Evolutionary conservation across 129 eudicot genomes (phyloP), one percentile per base, ranked within the genome.

Genomic region (Centaurea solstitialis): DNA sequence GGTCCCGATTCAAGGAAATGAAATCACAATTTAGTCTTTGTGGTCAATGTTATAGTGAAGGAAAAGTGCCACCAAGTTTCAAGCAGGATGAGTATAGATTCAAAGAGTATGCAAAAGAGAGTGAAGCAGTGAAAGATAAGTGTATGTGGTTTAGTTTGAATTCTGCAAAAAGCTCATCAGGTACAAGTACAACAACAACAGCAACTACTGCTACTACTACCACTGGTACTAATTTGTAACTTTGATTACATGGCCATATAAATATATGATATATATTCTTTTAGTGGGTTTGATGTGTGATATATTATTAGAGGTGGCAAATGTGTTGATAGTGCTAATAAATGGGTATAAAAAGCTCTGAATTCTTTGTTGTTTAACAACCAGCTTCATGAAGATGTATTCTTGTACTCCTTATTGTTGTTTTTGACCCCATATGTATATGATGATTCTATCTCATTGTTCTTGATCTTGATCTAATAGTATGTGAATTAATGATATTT

Each of bases 101-200:
- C 66, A 95, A 93, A 70, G 98, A 95, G 76, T 95, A 95, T 64
- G 85, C 86, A 10, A 89, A 83, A 61, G 97, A 93, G 77, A 82
- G 93, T 5, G 98, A 92, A 45, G 99, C 97, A 26, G 87, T 93
- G 78, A 95, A 95, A 79, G 98, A 95, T 84, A 95, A 93, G 85
- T 93, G 96, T 85, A 28, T 81, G 88, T 95, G 99, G 97, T 95
- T 93, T 73, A 89, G 90, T 81, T 77, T 84, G 80, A 86, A 86
- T 53, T 67, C 68, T 64, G 28, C 68, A 18, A 83, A 83, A 72
- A 62, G 86, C 68, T 83, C 86, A 0, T 77, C 86, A 35, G 82
- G 82, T 71, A 15, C 86, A 22, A 59, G 53, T 4, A 53, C 64
- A 57, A 17, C 65, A 5, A 5, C 65, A 1, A 57, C 64, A 4